phyloP scores from a whole-genome alignment of 768 basidiomycete species.

The Nidula microcarpa region DNA sequence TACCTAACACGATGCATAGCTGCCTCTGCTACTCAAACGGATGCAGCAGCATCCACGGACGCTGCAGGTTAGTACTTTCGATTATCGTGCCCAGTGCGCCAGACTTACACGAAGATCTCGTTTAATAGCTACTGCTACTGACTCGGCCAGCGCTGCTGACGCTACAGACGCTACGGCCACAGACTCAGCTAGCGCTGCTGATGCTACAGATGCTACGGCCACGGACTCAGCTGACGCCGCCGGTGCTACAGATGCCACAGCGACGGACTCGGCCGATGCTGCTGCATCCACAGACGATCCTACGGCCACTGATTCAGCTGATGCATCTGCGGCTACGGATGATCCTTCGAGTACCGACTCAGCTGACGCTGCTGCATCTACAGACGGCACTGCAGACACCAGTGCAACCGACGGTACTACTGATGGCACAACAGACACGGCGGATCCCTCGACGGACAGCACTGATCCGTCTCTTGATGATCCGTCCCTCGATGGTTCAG shows the following conservation, averaged over 20 bases:
- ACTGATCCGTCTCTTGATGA: slow-evolving; percentile 2
- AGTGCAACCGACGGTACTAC: slow-evolving; percentile 1
- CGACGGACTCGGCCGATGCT: slow-evolving; percentile 11
- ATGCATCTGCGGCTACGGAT: slow-evolving; percentile 3
- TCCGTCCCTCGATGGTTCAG: background rate
- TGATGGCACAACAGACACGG: background rate
- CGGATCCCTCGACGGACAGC: slow-evolving; percentile 4
- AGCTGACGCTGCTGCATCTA: slow-evolving; percentile 1
- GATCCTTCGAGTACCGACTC: slow-evolving; percentile 6
- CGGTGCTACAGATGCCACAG: slow-evolving; percentile 8
- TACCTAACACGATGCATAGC: no score
- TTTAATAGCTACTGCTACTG: slow-evolving; percentile 2
- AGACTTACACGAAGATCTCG: no score
- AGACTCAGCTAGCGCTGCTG: slow-evolving; percentile 4
- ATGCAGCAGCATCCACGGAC: no score
- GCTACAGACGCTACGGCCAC: slow-evolving; percentile 5
- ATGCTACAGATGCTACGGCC: slow-evolving; percentile 2
- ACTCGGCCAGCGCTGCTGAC: slow-evolving; percentile 4
- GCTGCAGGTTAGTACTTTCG: no score
- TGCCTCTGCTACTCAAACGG: no score
- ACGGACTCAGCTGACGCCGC: slow-evolving; percentile 9
- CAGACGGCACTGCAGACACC: slow-evolving; percentile 2
- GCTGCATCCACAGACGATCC: slow-evolving; percentile 7
- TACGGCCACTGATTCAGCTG: background rate
- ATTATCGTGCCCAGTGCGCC: no score